Conservation (phyloP, 345 rosid species). For the Rhodomyrtus tomentosa region DNA sequence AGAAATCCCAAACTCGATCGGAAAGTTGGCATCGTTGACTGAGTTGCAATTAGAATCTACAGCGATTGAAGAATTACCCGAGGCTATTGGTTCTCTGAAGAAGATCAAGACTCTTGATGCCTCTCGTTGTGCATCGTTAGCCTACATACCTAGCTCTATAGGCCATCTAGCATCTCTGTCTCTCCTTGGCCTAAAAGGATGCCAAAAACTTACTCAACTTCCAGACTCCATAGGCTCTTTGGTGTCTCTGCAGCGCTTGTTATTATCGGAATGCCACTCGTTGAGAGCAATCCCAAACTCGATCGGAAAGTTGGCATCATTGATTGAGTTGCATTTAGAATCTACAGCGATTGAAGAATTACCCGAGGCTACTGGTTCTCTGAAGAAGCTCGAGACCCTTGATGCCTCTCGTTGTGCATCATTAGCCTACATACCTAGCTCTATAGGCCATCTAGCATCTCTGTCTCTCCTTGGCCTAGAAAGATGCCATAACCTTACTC, state of each 20-base stretch:
- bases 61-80: not conserved
- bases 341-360: too few relatives aligned
- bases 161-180: not conserved
- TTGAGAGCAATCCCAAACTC: too few relatives aligned
- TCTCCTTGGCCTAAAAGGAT: rapidly evolving
- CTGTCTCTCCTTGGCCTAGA: not conserved
- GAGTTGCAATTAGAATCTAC: rapidly evolving
- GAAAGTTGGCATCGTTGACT: not conserved
- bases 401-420: too few relatives aligned
- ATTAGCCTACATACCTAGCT: too few relatives aligned
- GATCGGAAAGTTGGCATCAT: too few relatives aligned
- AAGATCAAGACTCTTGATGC: not conserved
- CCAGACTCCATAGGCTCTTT: not conserved
- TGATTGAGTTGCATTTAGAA: too few relatives aligned
- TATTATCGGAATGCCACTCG: too few relatives aligned
- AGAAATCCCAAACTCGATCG: not conserved
- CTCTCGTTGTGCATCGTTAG: not conserved
- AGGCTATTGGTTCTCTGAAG: not conserved
- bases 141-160: not conserved
- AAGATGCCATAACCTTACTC: not conserved
- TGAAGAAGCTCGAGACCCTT: too few relatives aligned
- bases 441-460: too few relatives aligned
- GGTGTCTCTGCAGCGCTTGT: too few relatives aligned
- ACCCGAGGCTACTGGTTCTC: too few relatives aligned
- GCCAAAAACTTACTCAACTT: not conserved